Percentiles rank a stretch among this genome's conserved stretches.
Conservation (phyloP, 129 eudicot species). For the Pulicaria dysenterica region DNA sequence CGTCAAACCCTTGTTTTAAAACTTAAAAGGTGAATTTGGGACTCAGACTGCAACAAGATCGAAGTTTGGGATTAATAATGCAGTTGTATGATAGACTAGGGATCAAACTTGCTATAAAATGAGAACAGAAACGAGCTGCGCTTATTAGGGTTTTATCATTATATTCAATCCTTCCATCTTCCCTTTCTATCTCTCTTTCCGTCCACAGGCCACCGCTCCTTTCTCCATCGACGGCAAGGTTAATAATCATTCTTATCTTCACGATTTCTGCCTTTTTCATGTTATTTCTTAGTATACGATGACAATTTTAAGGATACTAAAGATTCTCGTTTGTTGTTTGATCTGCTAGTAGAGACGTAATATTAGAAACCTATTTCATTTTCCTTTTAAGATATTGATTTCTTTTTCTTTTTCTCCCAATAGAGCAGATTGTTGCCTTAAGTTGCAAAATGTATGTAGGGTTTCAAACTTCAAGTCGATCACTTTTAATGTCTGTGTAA, state of each 20-base stretch:
- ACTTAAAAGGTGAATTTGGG: neutral
- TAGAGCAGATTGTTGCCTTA: neutral
- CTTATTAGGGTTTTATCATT: slow-evolving; percentile 31
- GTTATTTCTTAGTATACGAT: neutral
- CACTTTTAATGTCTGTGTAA: neutral
- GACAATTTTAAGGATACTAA: neutral
- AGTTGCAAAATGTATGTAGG: neutral
- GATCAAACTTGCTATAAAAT: slow-evolving; percentile 14
- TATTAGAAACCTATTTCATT: slow-evolving; percentile 1
- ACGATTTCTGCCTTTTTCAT: neutral
- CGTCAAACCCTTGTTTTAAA: neutral
- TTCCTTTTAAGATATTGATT: neutral
- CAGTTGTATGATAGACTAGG: neutral
- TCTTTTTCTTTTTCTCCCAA: neutral
- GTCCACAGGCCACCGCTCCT: slow-evolving; percentile 23
- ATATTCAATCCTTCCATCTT: slow-evolving; percentile 1
- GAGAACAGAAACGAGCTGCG: neutral
- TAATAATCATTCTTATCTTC: neutral
- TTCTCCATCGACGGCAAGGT: slow-evolving; percentile 30
- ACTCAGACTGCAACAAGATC: neutral
- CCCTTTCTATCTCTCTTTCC: slow-evolving; percentile 17
- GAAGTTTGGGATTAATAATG: slow-evolving; percentile 13
- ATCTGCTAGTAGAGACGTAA: neutral
- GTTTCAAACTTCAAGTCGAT: neutral
- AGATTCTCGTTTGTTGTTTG: neutral